phyloP scores from a whole-genome alignment of 257 asterid genomes.

The Petunia axillaris region DNA sequence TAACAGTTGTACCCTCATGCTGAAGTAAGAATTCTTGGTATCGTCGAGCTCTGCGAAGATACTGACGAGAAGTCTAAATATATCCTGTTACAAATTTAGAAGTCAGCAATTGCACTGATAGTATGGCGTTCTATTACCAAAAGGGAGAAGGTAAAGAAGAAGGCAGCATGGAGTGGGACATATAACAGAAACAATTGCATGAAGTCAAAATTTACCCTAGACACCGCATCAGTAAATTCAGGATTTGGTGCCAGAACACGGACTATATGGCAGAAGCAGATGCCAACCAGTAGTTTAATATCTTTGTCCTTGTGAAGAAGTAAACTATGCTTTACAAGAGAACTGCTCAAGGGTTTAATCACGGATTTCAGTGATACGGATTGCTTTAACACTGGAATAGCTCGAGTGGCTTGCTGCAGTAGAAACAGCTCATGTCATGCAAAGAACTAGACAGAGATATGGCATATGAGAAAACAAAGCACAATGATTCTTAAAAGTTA shows the following conservation, averaged over 20 bases:
- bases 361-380: constrained; percentile 44
- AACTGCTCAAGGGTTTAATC: constrained; percentile 58
- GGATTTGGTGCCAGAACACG: constrained; percentile 80
- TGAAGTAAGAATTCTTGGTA: constrained; percentile 57
- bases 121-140: background rate
- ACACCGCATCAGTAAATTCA: constrained; percentile 52
- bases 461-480: constrained; percentile 23
- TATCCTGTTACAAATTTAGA: constrained; percentile 53
- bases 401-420: constrained; percentile 65
- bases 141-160: background rate
- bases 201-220: constrained; percentile 52
- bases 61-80: constrained; percentile 61
- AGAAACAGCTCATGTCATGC: constrained; percentile 28
- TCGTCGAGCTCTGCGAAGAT: constrained; percentile 71
- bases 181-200: constrained; percentile 9
- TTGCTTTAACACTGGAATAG: constrained; percentile 60
- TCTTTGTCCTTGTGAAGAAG: constrained; percentile 74
- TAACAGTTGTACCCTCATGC: constrained; percentile 56
- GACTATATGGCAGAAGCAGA: constrained; percentile 65
- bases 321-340: constrained; percentile 57
- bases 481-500: background rate
- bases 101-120: background rate
- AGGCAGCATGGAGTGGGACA: background rate
- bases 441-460: constrained; percentile 16
- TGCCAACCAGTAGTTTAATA: constrained; percentile 65